Base-by-base conservation (phyloP, 1,284 basidiomycete genomes). In the Earliella scabrosa region DNA sequence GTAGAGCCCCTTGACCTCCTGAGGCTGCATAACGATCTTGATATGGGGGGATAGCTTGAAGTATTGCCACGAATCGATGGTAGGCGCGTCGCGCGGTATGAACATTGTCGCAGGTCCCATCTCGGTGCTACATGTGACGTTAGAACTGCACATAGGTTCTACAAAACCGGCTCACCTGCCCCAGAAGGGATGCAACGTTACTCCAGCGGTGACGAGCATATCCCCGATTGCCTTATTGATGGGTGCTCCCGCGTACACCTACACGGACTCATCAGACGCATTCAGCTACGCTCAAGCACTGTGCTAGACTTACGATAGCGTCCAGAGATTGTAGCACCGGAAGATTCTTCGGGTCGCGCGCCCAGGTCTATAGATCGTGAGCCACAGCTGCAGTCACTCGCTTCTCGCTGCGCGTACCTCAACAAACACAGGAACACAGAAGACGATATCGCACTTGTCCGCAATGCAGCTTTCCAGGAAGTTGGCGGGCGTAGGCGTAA, bases 401-500 rank as follows among this genome's bases (percentile, higher is more conserved):
- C 1, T 20, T 51, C 55, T n/a, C n/a, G n/a, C n/a, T n/a, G n/a
- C n/a, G n/a, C n/a, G 21, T 40, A 73, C 72, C 63, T 74, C 71
- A 49, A 72, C 49, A 36, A 72, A 69, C 16, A 55, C 58, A 0
- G 71, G 73, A 8, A 69, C 61, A 50, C 59, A 64, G 21, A 68
- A 61, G 4, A 69, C 43, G 16, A 69, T 47, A 26, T 69, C 59
- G 39, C 62, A 57, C 4, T 65, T 44, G 4, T 63, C 63, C 7
- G 53, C 58, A 4, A 52, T 47, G 20, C 63, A 52, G 4, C 53
- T 52, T 10, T 64, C 50, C 10, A 73, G 56, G 36, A 68, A 59
- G 26, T 51, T 63, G 14, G 66, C 65, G 0, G 72, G 64, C 4
- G 66, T 71, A 1, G 71, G 67, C 4, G 66, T 21, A 3, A 61